Evolutionary conservation across 78 protist species (phyloP).

Genomic region (Dictyostelium brefeldianum): DNA sequence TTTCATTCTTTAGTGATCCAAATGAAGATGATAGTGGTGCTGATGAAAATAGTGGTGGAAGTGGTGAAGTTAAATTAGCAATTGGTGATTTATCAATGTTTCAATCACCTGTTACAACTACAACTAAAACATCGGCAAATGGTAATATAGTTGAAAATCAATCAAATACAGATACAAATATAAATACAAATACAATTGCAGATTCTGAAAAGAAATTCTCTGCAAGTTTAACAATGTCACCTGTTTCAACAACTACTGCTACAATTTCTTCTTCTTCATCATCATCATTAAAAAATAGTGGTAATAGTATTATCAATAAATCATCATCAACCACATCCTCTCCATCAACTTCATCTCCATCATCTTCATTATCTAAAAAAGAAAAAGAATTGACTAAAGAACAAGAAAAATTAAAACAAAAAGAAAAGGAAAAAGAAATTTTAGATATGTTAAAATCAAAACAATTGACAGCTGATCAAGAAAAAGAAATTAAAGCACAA

Average conservation of each 20-base stretch:
- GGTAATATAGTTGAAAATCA: neutral
- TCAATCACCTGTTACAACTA: neutral
- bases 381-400: constrained; percentile 34
- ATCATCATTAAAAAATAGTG: neutral
- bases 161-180: neutral
- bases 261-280: neutral
- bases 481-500: constrained; percentile 42
- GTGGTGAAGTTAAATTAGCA: neutral
- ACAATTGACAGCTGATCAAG: constrained; percentile 39
- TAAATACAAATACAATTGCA: neutral
- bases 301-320: neutral
- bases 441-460: neutral
- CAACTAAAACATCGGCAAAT: neutral
- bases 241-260: neutral
- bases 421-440: constrained; percentile 18
- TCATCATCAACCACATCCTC: neutral
- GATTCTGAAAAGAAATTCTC: constrained; percentile 2
- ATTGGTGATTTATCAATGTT: constrained; percentile 27
- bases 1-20: constrained; percentile 34
- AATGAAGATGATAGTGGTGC: neutral
- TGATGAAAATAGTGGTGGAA: neutral
- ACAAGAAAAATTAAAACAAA: constrained; percentile 43
- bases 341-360: neutral
- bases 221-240: neutral
- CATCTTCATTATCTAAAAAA: neutral